Evolutionary conservation across 2,329 filamentous ascomycete species (phyloP).

Genomic region (Lizonia empirigonia): DNA sequence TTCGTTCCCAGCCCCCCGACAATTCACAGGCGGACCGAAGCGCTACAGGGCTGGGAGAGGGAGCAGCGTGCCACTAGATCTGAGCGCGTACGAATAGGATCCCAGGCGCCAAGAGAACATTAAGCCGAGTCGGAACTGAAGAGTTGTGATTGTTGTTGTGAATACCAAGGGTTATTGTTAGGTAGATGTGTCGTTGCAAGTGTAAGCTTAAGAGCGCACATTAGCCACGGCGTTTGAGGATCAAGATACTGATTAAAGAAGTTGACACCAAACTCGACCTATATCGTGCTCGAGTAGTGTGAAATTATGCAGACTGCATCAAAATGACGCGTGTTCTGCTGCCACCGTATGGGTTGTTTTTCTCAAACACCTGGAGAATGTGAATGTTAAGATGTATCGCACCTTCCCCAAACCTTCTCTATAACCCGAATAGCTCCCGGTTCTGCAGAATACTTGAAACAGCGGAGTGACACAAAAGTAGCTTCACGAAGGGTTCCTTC

Average conservation of each 20-base stretch:
- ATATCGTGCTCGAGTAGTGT: neutral
- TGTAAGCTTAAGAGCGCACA: conserved; percentile 16
- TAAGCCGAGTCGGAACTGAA: neutral
- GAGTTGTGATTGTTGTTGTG: neutral
- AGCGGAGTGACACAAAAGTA: too few species aligned
- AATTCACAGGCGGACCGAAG: conserved; percentile 74
- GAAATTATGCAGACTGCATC: too few species aligned
- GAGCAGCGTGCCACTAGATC: conserved; percentile 89
- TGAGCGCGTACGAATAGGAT: conserved; percentile 62
- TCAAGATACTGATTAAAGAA: neutral
- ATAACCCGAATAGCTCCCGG: too few species aligned
- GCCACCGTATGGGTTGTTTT: too few species aligned
- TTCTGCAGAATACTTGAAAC: too few species aligned
- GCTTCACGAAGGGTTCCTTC: too few species aligned
- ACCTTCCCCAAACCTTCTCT: too few species aligned
- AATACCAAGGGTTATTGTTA: conserved; percentile 12
- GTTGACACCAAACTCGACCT: neutral
- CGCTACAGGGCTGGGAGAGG: conserved; percentile 89
- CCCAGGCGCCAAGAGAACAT: neutral
- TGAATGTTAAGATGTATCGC: too few species aligned
- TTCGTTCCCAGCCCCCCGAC: conserved; percentile 81
- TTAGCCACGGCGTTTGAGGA: conserved; percentile 29
- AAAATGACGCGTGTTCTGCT: too few species aligned
- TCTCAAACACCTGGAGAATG: too few species aligned
- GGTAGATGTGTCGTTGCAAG: conserved; percentile 2